Percentiles rank a stretch among this genome's conserved stretches.
Conservation (phyloP, 768 basidiomycete species). For the Collybia sordida region DNA sequence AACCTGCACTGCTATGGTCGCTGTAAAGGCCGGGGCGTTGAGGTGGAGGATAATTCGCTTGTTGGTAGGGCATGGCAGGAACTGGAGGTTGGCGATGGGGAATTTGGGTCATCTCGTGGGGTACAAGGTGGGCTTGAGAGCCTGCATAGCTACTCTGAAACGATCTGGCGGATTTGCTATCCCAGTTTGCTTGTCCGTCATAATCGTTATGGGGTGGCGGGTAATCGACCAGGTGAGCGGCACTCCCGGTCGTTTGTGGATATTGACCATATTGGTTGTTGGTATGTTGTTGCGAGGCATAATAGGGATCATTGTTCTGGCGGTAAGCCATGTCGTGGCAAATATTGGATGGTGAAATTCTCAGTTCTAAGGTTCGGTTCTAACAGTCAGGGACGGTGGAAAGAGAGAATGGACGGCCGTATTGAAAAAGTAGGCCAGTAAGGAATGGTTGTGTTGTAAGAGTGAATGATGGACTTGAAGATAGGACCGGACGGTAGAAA, state of each 20-base stretch:
- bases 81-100: conserved; percentile 44
- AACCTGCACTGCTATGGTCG: conserved; percentile 52
- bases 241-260: conserved; percentile 7
- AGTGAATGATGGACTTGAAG: conserved; percentile 4
- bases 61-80: conserved; percentile 52
- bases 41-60: conserved; percentile 59
- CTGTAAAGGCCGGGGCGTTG: conserved; percentile 49
- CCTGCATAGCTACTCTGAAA: conserved; percentile 64
- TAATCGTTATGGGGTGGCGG: conserved; percentile 42
- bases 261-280: conserved; percentile 18
- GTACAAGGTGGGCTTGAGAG: conserved; percentile 73
- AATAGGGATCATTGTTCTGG: conserved; percentile 55
- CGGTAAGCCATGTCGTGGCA: conserved; percentile 49
- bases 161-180: conserved; percentile 55
- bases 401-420: conserved; percentile 25
- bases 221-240: conserved; percentile 30
- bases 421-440: conserved; percentile 9
- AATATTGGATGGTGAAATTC: conserved; percentile 11
- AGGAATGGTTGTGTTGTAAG: conserved; percentile 5
- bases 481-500: neutral
- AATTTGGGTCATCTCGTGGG: conserved; percentile 61
- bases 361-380: neutral
- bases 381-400: neutral
- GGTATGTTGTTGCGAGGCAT: conserved; percentile 24
- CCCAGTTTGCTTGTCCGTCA: conserved; percentile 46